Evolutionary conservation across 805 yeast genomes (phyloP).

Genomic region (Wickerhamiella australiensis): DNA sequence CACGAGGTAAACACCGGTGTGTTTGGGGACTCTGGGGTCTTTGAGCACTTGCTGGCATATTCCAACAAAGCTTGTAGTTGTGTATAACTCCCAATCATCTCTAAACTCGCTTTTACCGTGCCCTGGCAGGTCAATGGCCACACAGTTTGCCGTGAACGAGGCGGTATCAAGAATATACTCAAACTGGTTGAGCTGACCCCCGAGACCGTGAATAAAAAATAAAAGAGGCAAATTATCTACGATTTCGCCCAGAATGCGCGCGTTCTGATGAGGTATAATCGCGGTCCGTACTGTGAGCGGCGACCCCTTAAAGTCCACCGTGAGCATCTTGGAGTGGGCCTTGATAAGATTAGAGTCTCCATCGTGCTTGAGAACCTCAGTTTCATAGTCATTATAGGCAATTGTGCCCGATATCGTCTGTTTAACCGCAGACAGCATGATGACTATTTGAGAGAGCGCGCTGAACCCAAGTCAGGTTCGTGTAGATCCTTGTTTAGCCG

Average conservation of each 20-base stretch:
- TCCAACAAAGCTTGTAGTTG: slow-evolving; percentile 16
- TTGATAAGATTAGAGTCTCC: slow-evolving; percentile 8
- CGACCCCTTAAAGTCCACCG: background rate
- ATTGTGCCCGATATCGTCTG: slow-evolving; percentile 2
- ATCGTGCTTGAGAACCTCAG: background rate
- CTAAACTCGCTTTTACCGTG: slow-evolving; percentile 42
- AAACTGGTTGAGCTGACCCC: slow-evolving; percentile 81
- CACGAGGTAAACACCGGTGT: slow-evolving; percentile 44
- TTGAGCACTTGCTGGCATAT: slow-evolving; percentile 16
- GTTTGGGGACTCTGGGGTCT: slow-evolving; percentile 34
- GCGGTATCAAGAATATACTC: slow-evolving; percentile 56
- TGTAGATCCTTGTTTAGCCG: no score
- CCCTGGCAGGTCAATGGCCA: slow-evolving; percentile 78
- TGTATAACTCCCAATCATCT: slow-evolving; percentile 26
- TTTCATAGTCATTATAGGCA: slow-evolving; percentile 8
- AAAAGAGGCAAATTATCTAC: slow-evolving; percentile 39
- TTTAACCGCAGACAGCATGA: background rate
- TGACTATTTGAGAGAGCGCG: background rate
- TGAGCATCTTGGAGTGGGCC: background rate
- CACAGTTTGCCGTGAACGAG: slow-evolving; percentile 47
- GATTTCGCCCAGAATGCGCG: background rate
- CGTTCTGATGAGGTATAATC: slow-evolving; percentile 6
- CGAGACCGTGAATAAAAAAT: slow-evolving; percentile 73
- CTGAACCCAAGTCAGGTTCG: no score
- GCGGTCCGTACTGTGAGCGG: background rate